A percentile compares a stretch with the other conserved stretches of the same genome.
Evolutionary conservation across 116 monocot species (phyloP).

Genomic region (Phalaenopsis hybrid): DNA sequence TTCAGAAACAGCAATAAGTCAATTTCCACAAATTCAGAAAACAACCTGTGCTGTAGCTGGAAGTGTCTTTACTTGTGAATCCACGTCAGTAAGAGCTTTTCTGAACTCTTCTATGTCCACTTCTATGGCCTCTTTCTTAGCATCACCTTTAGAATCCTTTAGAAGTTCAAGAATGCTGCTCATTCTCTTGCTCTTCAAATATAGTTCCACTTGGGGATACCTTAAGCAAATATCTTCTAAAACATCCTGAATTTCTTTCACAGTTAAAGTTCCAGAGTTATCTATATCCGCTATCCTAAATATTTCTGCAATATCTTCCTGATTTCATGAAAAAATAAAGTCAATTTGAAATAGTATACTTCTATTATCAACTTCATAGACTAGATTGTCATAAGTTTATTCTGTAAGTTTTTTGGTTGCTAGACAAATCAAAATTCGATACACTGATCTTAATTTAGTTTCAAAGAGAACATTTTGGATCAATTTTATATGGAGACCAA

Average conservation of each 20-base stretch:
- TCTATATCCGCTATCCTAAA: slow-evolving; percentile 62
- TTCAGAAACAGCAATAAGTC: neutral
- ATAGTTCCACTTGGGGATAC: slow-evolving; percentile 62
- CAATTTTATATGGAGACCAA: no score
- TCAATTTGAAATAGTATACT: neutral
- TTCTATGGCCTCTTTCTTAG: slow-evolving; percentile 38
- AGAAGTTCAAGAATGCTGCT: slow-evolving; percentile 42
- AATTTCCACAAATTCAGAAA: neutral
- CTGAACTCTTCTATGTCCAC: slow-evolving; percentile 67
- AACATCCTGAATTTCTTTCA: slow-evolving; percentile 66
- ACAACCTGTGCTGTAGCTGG: slow-evolving; percentile 75
- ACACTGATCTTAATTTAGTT: no score
- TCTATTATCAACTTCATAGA: neutral
- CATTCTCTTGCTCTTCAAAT: slow-evolving; percentile 67
- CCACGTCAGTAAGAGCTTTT: slow-evolving; percentile 59
- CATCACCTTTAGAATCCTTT: slow-evolving; percentile 40
- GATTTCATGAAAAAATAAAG: neutral
- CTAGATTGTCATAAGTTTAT: neutral
- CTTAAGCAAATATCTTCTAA: slow-evolving; percentile 52
- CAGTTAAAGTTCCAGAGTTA: slow-evolving; percentile 65
- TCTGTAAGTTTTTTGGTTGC: neutral
- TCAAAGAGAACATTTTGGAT: no score
- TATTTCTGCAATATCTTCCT: slow-evolving; percentile 59
- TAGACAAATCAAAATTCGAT: neutral
- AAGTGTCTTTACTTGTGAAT: slow-evolving; percentile 60